phyloP scores from a whole-genome alignment of 768 basidiomycete genomes.

The Lenzites betulinus region DNA sequence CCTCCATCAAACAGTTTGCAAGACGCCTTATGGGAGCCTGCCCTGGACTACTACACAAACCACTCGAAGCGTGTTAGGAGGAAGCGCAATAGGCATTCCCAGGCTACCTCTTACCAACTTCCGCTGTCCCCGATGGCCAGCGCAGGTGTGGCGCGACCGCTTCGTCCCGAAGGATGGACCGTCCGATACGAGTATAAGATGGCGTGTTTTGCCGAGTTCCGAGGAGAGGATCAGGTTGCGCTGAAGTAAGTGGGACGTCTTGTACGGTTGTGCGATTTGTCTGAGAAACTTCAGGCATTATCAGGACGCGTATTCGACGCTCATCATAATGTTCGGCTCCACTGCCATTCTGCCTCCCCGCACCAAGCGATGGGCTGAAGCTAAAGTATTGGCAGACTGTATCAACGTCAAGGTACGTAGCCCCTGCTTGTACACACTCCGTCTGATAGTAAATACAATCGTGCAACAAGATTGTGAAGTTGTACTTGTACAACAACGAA shows the following conservation, averaged over 20 bases:
- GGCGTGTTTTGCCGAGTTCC: constrained; percentile 94
- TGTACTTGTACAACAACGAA: constrained; percentile 91
- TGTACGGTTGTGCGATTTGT: constrained; percentile 12
- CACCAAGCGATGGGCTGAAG: constrained; percentile 98
- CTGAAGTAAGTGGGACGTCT: constrained; percentile 64
- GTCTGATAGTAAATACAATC: neutral
- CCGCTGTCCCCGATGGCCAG: constrained; percentile 48
- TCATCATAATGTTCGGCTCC: constrained; percentile 88
- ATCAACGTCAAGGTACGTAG: constrained; percentile 79
- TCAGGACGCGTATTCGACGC: constrained; percentile 85
- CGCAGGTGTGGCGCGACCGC: constrained; percentile 45
- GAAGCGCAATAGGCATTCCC: constrained; percentile 84
- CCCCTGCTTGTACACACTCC: too few species aligned
- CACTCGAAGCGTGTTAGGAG: constrained; percentile 91
- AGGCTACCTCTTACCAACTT: constrained; percentile 53
- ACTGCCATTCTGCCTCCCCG: constrained; percentile 85
- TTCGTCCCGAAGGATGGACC: constrained; percentile 90
- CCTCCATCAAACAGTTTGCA: constrained; percentile 58
- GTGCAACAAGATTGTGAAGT: constrained; percentile 69
- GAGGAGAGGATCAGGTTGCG: constrained; percentile 90
- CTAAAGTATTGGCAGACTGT: constrained; percentile 94
- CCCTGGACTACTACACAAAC: constrained; percentile 89
- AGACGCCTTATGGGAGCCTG: constrained; percentile 84
- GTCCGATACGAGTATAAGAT: constrained; percentile 98
- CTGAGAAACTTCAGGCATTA: constrained; percentile 61